Evolutionary conservation across 768 basidiomycete genomes (phyloP).

Genomic region (Podaxis sp.): DNA sequence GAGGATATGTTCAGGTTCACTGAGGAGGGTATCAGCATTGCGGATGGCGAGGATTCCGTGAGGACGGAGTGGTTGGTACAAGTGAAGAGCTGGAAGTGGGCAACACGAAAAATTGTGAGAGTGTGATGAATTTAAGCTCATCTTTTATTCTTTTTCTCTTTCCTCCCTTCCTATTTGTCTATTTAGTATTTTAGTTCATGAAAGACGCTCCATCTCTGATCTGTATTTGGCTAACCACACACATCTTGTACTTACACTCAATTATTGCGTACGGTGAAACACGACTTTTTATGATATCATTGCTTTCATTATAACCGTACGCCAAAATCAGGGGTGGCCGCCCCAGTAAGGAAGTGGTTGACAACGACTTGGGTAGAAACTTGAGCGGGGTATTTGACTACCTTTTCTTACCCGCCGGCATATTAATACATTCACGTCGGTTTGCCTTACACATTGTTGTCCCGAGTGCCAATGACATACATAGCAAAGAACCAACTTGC

Average conservation of each 20-base stretch:
- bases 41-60: slow-evolving; percentile 23
- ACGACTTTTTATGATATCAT: background rate
- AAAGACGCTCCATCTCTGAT: background rate
- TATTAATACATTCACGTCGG: too few relatives aligned
- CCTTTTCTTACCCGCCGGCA: too few relatives aligned
- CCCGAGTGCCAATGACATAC: too few relatives aligned
- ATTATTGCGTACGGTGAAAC: background rate
- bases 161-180: slow-evolving; percentile 2
- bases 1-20: slow-evolving; percentile 39
- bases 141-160: background rate
- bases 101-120: slow-evolving; percentile 17
- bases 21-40: slow-evolving; percentile 32
- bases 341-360: too few relatives aligned
- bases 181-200: background rate
- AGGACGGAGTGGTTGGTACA: slow-evolving; percentile 41
- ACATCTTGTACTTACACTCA: slow-evolving; percentile 9
- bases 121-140: background rate
- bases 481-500: too few relatives aligned
- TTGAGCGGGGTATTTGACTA: too few relatives aligned
- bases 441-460: too few relatives aligned
- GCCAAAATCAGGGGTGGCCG: too few relatives aligned
- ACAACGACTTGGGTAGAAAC: too few relatives aligned
- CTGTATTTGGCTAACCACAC: slow-evolving; percentile 10
- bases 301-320: background rate
- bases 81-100: slow-evolving; percentile 43